Conservation (phyloP, 163 green algal genomes). For the Botryococcus braunii region DNA sequence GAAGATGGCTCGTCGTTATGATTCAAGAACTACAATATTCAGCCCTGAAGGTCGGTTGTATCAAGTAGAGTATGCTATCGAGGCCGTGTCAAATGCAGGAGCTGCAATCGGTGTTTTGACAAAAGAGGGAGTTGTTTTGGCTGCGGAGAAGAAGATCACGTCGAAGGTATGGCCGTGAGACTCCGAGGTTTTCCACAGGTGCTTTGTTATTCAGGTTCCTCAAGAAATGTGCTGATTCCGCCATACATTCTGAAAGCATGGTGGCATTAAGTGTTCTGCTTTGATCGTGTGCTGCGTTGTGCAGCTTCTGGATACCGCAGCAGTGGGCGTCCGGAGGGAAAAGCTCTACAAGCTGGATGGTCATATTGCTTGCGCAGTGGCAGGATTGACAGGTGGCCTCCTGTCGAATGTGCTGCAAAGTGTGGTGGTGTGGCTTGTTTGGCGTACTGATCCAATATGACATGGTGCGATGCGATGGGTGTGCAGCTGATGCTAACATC, state of each 20-base stretch:
- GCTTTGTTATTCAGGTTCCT: too few species aligned
- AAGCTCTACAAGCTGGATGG: constrained; percentile 99
- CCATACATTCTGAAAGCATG: too few species aligned
- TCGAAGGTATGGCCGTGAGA: constrained; percentile 73
- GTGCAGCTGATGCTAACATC: constrained; percentile 95
- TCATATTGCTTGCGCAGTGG: constrained; percentile 90
- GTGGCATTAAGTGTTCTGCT: neutral
- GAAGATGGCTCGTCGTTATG: constrained; percentile 88
- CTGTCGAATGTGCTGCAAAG: too few species aligned
- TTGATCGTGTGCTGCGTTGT: constrained; percentile 1
- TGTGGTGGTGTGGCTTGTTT: too few species aligned
- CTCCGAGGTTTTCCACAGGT: too few species aligned
- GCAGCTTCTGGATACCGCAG: constrained; percentile 87
- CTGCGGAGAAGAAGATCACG: constrained; percentile 96
- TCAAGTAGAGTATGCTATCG: constrained; percentile 98
- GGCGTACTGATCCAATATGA: too few species aligned
- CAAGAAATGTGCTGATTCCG: too few species aligned
- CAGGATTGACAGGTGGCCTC: constrained; percentile 79
- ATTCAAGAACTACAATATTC: constrained; percentile 96
- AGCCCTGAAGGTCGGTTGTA: constrained; percentile 90
- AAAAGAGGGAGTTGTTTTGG: constrained; percentile 88
- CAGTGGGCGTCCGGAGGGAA: constrained; percentile 81
- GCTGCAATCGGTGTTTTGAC: constrained; percentile 85
- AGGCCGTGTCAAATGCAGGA: constrained; percentile 97
- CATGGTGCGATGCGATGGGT: constrained; percentile 9